Conservation (phyloP, 1,284 basidiomycete genomes). For the Xerocomus amazonicus region DNA sequence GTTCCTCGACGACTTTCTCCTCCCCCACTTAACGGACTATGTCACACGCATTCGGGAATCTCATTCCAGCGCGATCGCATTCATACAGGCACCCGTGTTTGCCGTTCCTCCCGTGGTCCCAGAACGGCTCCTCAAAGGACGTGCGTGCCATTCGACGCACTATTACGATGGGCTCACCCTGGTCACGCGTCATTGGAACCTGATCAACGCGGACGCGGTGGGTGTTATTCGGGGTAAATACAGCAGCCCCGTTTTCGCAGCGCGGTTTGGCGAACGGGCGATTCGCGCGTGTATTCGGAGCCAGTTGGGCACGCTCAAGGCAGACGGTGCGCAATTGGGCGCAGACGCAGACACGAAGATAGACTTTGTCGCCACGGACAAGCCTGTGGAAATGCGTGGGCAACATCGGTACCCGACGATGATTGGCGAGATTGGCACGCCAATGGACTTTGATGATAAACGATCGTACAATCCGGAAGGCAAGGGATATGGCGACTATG, state of each 20-base stretch:
- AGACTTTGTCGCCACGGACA: background rate
- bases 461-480: conserved; percentile 62
- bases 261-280: conserved; percentile 74
- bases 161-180: conserved; percentile 94
- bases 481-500: conserved; percentile 69
- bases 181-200: conserved; percentile 87
- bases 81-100: conserved; percentile 93
- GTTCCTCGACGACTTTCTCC: conserved; percentile 84
- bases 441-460: conserved; percentile 88
- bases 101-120: conserved; percentile 66
- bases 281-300: conserved; percentile 83
- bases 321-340: conserved; percentile 61
- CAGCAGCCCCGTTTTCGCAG: conserved; percentile 60
- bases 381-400: too few relatives aligned
- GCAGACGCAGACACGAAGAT: conserved; percentile 5
- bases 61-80: conserved; percentile 86
- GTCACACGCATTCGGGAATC: conserved; percentile 60
- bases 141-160: conserved; percentile 81
- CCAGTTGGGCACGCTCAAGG: conserved; percentile 79
- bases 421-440: conserved; percentile 95
- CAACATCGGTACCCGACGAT: conserved; percentile 74
- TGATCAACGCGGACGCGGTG: conserved; percentile 96
- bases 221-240: conserved; percentile 91
- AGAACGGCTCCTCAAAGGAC: conserved; percentile 59
- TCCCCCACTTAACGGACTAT: conserved; percentile 71